Evolutionary conservation across 2,329 filamentous ascomycete species (phyloP).

Genomic region (Pleurostoma richardsiae): DNA sequence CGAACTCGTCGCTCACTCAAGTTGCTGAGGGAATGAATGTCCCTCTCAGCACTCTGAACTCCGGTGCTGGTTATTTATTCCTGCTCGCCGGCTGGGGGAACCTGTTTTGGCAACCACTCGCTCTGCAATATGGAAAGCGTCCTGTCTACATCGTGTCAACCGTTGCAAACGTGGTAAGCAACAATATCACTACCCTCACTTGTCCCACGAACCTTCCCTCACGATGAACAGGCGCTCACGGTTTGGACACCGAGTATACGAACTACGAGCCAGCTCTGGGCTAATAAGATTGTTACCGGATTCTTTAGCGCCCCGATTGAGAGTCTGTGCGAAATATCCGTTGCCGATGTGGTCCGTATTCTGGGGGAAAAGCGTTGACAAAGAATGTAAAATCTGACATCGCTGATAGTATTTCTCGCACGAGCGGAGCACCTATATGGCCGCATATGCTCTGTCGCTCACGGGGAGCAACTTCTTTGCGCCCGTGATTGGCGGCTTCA

Average conservation of each 20-base stretch:
- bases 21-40: constrained; percentile 13
- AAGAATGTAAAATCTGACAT: constrained; percentile 2
- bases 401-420: constrained; percentile 23
- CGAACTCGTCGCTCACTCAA: constrained; percentile 4
- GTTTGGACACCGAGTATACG: constrained; percentile 1
- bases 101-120: constrained; percentile 38
- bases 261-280: constrained; percentile 14
- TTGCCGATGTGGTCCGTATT: constrained; percentile 29
- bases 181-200: too few species aligned
- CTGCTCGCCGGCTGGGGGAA: constrained; percentile 33
- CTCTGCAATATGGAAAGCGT: constrained; percentile 35
- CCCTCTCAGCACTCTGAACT: constrained; percentile 16
- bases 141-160: constrained; percentile 31
- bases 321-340: constrained; percentile 20
- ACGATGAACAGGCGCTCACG: background rate
- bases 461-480: constrained; percentile 36
- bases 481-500: constrained; percentile 38
- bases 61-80: constrained; percentile 24
- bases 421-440: constrained; percentile 36
- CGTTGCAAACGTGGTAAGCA: constrained; percentile 19
- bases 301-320: constrained; percentile 19
- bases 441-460: constrained; percentile 32
- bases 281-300: constrained; percentile 17
- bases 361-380: constrained; percentile 6
- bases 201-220: too few species aligned